Conservation (phyloP, 148 eudicot genomes). For the Dianthus caryophyllus region DNA sequence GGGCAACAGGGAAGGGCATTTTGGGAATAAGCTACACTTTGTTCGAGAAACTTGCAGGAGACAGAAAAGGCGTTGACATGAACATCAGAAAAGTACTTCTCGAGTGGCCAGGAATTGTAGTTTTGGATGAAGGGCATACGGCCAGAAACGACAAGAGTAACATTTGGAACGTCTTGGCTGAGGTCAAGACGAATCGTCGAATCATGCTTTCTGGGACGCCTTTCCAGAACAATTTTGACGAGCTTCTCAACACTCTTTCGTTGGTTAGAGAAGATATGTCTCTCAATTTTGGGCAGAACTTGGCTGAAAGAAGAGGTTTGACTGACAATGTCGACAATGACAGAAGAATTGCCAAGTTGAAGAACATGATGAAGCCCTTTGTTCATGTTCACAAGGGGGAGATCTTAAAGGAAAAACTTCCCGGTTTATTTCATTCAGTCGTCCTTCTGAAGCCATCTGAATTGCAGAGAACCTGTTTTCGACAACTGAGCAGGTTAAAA, state of each 20-base stretch:
- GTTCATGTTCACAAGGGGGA: constrained; percentile 66
- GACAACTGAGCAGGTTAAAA: neutral
- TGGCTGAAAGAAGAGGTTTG: constrained; percentile 4
- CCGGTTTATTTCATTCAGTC: constrained; percentile 46
- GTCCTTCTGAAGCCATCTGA: constrained; percentile 46
- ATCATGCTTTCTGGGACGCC: constrained; percentile 91
- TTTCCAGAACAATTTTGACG: constrained; percentile 75
- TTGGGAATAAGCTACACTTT: constrained; percentile 66
- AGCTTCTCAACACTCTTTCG: constrained; percentile 58
- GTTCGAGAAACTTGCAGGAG: constrained; percentile 45
- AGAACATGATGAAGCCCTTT: constrained; percentile 41
- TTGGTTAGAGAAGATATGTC: constrained; percentile 46
- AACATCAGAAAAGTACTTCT: constrained; percentile 41
- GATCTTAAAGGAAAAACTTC: constrained; percentile 48
- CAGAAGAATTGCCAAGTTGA: constrained; percentile 30
- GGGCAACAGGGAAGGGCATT: constrained; percentile 47
- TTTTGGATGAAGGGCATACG: constrained; percentile 78
- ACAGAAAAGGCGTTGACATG: constrained; percentile 17
- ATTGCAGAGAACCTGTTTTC: constrained; percentile 35
- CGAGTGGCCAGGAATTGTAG: constrained; percentile 36
- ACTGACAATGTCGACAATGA: constrained; percentile 11
- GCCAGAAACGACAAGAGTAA: constrained; percentile 54
- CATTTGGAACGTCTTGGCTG: constrained; percentile 51
- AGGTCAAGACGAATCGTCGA: constrained; percentile 48
- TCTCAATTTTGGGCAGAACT: neutral